Percentiles rank a stretch among this genome's conserved stretches.
Evolutionary conservation across 2,329 filamentous ascomycete genomes (phyloP).

Genomic region (Cladophialophora psammophila): DNA sequence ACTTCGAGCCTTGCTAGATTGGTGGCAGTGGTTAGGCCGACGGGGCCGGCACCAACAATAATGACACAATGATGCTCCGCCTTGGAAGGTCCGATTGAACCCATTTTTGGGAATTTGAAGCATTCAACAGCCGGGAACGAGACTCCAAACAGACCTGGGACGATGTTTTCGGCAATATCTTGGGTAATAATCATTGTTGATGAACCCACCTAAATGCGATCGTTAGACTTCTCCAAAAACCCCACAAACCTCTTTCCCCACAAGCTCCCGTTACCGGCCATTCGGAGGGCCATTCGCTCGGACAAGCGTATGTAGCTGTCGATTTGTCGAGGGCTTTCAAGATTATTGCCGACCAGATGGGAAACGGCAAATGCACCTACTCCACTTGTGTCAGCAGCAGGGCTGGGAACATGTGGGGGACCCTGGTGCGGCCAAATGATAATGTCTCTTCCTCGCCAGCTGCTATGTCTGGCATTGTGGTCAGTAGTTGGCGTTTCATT

Average conservation of each 20-base stretch:
- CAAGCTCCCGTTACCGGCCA: constrained; percentile 1
- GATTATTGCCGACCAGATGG: constrained; percentile 13
- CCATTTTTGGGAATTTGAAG: constrained; percentile 7
- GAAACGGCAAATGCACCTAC: constrained; percentile 24
- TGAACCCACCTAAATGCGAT: constrained; percentile 11
- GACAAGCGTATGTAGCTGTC: not conserved
- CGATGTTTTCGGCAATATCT: not conserved
- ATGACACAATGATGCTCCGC: constrained; percentile 30
- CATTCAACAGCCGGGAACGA: not conserved
- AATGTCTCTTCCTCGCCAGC: not conserved
- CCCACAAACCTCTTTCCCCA: constrained; percentile 28
- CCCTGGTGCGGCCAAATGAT: not conserved
- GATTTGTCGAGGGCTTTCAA: constrained; percentile 11
- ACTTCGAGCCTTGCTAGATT: constrained; percentile 33
- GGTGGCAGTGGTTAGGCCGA: constrained; percentile 31
- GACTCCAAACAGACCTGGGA: not conserved
- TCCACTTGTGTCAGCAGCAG: constrained; percentile 9
- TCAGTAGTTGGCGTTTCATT: not conserved
- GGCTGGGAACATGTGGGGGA: constrained; percentile 13
- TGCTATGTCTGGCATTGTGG: not conserved
- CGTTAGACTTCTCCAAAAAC: constrained; percentile 20
- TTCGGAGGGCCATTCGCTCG: constrained; percentile 7
- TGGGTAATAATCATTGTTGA: not conserved
- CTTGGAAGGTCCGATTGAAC: constrained; percentile 19
- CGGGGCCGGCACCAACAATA: constrained; percentile 33